Evolutionary conservation across 306 rosid species (phyloP).

Genomic region (Mimosa bimucronata): DNA sequence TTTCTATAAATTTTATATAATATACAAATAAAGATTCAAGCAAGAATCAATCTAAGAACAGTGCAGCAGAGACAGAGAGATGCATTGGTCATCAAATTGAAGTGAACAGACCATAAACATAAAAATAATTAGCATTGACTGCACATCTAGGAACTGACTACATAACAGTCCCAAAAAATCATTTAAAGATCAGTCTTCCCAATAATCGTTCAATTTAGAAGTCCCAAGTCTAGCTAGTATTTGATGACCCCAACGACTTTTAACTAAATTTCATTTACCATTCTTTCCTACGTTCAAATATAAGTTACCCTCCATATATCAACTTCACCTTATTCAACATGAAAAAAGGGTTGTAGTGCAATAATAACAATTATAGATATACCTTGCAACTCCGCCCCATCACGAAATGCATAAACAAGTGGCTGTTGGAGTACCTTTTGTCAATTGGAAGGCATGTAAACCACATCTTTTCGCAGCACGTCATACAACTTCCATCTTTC

Average conservation of each 20-base stretch:
- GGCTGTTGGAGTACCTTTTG: slow-evolving; percentile 64
- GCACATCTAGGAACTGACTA: background rate
- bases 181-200: background rate
- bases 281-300: background rate
- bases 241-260: slow-evolving; percentile 5
- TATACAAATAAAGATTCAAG: too few species aligned
- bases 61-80: too few species aligned
- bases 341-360: background rate
- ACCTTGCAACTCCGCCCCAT: background rate
- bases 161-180: background rate
- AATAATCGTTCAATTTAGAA: slow-evolving; percentile 10
- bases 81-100: too few species aligned
- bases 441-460: slow-evolving; percentile 75
- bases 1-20: too few species aligned
- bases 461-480: slow-evolving; percentile 95
- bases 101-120: too few species aligned
- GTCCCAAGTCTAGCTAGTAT: background rate
- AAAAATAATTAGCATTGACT: background rate
- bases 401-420: slow-evolving; percentile 24
- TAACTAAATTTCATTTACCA: slow-evolving; percentile 7
- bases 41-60: too few species aligned
- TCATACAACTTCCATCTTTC: slow-evolving; percentile 85
- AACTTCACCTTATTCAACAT: background rate
- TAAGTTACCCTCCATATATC: background rate
- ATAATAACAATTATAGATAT: background rate